Percentiles rank a stretch among this genome's conserved stretches.
These are phyloP conservation scores for Nitzschia palea DNA, from an alignment of 108 stramenopile species.

Conservation along the genomic window DNA sequence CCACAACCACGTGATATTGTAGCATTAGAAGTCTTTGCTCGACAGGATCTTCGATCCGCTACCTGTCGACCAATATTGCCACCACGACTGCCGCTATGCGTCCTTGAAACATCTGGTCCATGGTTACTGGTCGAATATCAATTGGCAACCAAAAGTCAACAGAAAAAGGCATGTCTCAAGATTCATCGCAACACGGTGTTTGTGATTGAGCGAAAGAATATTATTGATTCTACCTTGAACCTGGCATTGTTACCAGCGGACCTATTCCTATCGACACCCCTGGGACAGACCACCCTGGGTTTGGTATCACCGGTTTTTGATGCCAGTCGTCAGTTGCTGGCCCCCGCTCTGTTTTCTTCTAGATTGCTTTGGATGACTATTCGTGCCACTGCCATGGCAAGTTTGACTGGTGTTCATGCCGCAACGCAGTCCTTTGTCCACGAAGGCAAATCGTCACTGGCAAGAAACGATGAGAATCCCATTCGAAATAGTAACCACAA, in stretches of 20 bases:
- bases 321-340: slow-evolving; percentile 55
- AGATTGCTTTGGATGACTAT: slow-evolving; percentile 66
- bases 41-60: slow-evolving; percentile 41
- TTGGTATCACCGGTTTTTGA: slow-evolving; percentile 59
- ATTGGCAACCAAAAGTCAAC: slow-evolving; percentile 1
- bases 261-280: slow-evolving; percentile 60
- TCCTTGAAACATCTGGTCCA: slow-evolving; percentile 46
- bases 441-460: slow-evolving; percentile 41
- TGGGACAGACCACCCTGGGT: slow-evolving; percentile 53
- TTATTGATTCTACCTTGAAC: slow-evolving; percentile 65
- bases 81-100: slow-evolving; percentile 61
- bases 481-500: slow-evolving; percentile 3
- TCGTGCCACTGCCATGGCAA: slow-evolving; percentile 65
- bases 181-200: slow-evolving; percentile 83
- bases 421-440: slow-evolving; percentile 58
- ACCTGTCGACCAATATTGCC: slow-evolving; percentile 59
- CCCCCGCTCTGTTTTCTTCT: slow-evolving; percentile 66
- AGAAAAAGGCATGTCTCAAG: slow-evolving; percentile 35
- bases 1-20: slow-evolving; percentile 73
- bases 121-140: slow-evolving; percentile 62
- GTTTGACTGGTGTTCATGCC: slow-evolving; percentile 63
- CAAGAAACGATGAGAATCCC: slow-evolving; percentile 14
- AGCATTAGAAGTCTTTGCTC: slow-evolving; percentile 81
- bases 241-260: slow-evolving; percentile 74
- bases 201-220: slow-evolving; percentile 82